These are phyloP conservation scores for Rhododendron vialii DNA, from an alignment of 148 eudicot species.

Conservation along the genomic window DNA sequence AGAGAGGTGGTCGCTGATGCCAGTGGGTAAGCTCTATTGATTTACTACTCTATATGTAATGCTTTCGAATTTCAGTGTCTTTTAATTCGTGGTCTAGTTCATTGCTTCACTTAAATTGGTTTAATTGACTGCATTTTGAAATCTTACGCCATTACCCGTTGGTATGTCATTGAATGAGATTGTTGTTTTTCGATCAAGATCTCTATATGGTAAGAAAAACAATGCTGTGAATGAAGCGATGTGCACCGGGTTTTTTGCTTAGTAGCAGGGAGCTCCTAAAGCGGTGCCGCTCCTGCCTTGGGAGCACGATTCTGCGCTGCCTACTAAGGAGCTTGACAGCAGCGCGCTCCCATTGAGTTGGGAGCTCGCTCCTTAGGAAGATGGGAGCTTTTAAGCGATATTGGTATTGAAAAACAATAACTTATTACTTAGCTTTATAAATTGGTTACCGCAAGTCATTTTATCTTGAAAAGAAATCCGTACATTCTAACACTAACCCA, in stretches of 20 bases:
- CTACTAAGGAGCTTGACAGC: not conserved
- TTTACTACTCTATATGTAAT: not conserved
- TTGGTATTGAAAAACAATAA: not conserved
- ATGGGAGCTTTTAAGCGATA: too few relatives aligned
- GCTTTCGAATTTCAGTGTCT: not conserved
- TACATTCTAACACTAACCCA: not conserved
- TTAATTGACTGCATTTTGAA: not conserved
- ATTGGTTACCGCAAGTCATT: not conserved
- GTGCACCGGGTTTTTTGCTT: not conserved
- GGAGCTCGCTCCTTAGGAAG: not conserved
- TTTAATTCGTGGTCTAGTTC: not conserved
- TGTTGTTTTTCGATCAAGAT: not conserved
- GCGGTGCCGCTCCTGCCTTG: not conserved
- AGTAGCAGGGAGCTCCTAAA: not conserved
- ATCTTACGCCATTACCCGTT: not conserved
- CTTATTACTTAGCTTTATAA: not conserved
- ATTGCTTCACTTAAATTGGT: not conserved
- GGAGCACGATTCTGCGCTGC: too few relatives aligned
- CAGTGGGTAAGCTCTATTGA: constrained; percentile 46
- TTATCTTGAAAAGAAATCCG: not conserved
- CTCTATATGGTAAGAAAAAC: not conserved
- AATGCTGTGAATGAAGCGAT: not conserved
- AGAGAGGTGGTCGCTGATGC: constrained; percentile 47
- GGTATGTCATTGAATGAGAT: not conserved
- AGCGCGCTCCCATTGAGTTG: not conserved